Evolutionary conservation across 441 rosid species (phyloP).

Genomic region (Arabidopsis hybrid): DNA sequence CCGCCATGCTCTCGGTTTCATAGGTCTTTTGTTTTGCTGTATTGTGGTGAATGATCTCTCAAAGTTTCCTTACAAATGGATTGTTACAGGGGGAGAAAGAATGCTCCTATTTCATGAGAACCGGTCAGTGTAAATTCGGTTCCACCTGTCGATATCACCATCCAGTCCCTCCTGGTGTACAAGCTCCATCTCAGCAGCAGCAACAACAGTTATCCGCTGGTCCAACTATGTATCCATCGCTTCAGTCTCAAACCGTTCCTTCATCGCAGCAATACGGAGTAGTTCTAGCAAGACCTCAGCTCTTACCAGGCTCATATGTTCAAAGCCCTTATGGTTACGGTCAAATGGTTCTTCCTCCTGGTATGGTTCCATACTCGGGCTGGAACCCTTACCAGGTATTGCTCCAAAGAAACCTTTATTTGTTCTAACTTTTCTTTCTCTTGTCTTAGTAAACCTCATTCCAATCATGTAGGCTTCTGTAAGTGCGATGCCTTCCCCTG

Average conservation of each 20-base stretch:
- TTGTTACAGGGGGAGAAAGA: slow-evolving; percentile 52
- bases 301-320: slow-evolving; percentile 72
- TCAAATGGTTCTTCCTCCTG: slow-evolving; percentile 67
- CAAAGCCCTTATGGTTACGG: slow-evolving; percentile 68
- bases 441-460: background rate
- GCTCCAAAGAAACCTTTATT: background rate
- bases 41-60: slow-evolving; percentile 67
- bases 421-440: background rate
- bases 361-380: slow-evolving; percentile 74
- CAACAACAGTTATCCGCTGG: slow-evolving; percentile 51
- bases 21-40: slow-evolving; percentile 1
- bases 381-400: slow-evolving; percentile 89
- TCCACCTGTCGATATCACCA: slow-evolving; percentile 89
- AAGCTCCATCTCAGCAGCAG: slow-evolving; percentile 58
- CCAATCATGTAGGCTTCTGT: slow-evolving; percentile 55
- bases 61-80: slow-evolving; percentile 66
- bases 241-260: slow-evolving; percentile 71
- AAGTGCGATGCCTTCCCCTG: slow-evolving; percentile 68
- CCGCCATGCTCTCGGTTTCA: slow-evolving; percentile 14
- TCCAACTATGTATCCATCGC: slow-evolving; percentile 58
- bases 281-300: slow-evolving; percentile 80
- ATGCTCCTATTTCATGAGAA: slow-evolving; percentile 90
- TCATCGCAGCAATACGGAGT: slow-evolving; percentile 79
- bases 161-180: slow-evolving; percentile 63
- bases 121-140: slow-evolving; percentile 94